Base-by-base conservation (phyloP, 441 rosid species). In the Cnidoscolus chayamansa region DNA sequence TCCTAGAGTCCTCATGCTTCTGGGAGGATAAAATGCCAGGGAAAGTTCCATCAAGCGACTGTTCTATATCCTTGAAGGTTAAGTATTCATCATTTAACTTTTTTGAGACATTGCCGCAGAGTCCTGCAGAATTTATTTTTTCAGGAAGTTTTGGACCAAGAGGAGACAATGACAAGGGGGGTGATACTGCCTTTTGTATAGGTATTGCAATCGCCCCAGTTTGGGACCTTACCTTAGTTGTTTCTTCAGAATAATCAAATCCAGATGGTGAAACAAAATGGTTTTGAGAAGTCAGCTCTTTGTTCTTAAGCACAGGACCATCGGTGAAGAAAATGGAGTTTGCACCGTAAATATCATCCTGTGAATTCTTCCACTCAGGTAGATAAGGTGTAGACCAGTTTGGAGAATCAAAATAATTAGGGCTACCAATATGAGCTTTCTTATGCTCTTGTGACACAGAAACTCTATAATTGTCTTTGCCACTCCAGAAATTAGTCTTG, bases 141-240 rank as follows among this genome's bases (percentile, higher is more conserved):
- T 80, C 83, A 50, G 74, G 72, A 65, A 76, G 75, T 35, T 81
- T 83, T 59, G 88, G 91, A 72, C 91, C 89, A 30, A 87, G 86
- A 12, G 89, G 91, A 73, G 91, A 87, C 71, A 77, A 74, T 51
- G 86, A 81, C 30, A 70, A 68, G 63, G 81, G 72, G 67, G 85
- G 77, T 57, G 85, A 81, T 37, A 45, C 68, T 16, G 50, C 70
- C 59, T 78, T 81, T 73, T 82, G 76, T 56, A 56, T 55, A 59
- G 83, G 85, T 74, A 82, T 82, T 40, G 78, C 56, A 62, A 85
- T 80, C 65, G 86, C 81, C 12, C 67, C 73, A 50, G 81, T 76
- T 62, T 69, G 81, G 65, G 67, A 71, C 71, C 71, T 80, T 59
- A 43, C 47, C 50, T 67, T 81, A 49, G 71, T 67, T 68, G 61